Base-by-base conservation (phyloP, 164 flowering plant genomes). In the Platanus orientalis region DNA sequence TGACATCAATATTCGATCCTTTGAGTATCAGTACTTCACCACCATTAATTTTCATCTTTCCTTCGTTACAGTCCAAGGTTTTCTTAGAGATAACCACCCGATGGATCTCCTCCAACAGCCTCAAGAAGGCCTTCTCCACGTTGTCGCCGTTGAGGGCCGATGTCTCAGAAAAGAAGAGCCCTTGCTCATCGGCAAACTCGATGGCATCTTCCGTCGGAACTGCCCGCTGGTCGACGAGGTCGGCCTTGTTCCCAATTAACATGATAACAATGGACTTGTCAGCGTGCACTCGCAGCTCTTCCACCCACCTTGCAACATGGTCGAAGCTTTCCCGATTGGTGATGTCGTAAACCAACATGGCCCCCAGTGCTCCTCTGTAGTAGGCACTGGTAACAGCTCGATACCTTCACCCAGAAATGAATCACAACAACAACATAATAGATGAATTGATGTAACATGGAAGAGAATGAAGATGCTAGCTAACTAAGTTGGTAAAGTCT, bases 341-440 rank as follows among this genome's bases (percentile, higher is more conserved):
- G 39, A 81, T 75, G 72, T 87, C 92, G 68, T 84, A 87, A 6
- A 87, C 92, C 45, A 87, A 53, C 84, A 87, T 77, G 0, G 92
- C 89, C 36, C 92, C 92, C 7, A 84, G 57, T n/a, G 92, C 89
- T 0, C 92, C 92, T 60, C 92, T 79, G 68, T 84, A 86, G 73
- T 86, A 86, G 3, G 92, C 89, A 64, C 92, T 87, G 6, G 92
- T 87, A 10, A 87, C 89, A 24, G 89, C 92, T 57, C 92, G 58
- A 65, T 83, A 87, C 76, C 92, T 86, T n/a, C n/a, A n/a, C n/a
- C n/a, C n/a, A n/a, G n/a, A n/a, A n/a, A n/a, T n/a, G n/a, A n/a
- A n/a, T n/a, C n/a, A n/a, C n/a, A n/a, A n/a, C n/a, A n/a, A n/a
- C n/a, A n/a, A n/a, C n/a, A n/a, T n/a, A n/a, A n/a, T n/a, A n/a